Base-by-base conservation (phyloP, 768 basidiomycete species). In the Coprinellus micaceus region DNA sequence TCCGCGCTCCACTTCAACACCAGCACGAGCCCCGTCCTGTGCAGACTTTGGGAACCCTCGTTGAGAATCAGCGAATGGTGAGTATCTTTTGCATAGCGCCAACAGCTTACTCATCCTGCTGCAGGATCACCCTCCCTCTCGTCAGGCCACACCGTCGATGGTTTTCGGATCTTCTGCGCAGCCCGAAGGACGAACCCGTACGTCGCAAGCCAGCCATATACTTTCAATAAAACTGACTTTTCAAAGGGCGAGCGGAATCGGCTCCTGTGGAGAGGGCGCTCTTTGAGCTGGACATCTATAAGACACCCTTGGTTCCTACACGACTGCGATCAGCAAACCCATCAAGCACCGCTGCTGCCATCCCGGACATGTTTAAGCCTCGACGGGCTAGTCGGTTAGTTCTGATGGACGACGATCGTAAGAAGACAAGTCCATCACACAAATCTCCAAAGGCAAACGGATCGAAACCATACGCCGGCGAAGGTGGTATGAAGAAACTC, bases 401-500 rank as follows among this genome's bases (percentile, higher is more conserved):
- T 22, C 75, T 86, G 29, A 89, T 89, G 84, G 77, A 79, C 13
- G 82, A 82, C 54, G 84, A 85, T 60, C 77, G 79, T 78, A 17
- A 82, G 80, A 15, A 65, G 68, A 57, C 63, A 64, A 65, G 61
- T 70, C 72, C 60, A 64, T 71, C 61, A 71, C 76, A 65, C 45
- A 78, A 77, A 62, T 69, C 64, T 33, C 74, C 68, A 41, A 66
- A 73, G 17, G 69, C 75, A 13, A 84, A 83, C 59, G 79, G 78
- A 37, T 82, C 81, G 19, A 91, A 91, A 63, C 89, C 89, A 3
- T 91, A 91, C 62, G 84, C 88, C 1, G 89, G 89, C 6, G 81
- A 83, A 59, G 86, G 89, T 52, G 87, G 88, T 0, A 84, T 89
- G 79, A 89, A 86, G 75, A 91, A 86, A 64, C 71, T 89, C 67